phyloP scores from a whole-genome alignment of 2,329 filamentous ascomycete species.

The Tolypocladium tropicale region DNA sequence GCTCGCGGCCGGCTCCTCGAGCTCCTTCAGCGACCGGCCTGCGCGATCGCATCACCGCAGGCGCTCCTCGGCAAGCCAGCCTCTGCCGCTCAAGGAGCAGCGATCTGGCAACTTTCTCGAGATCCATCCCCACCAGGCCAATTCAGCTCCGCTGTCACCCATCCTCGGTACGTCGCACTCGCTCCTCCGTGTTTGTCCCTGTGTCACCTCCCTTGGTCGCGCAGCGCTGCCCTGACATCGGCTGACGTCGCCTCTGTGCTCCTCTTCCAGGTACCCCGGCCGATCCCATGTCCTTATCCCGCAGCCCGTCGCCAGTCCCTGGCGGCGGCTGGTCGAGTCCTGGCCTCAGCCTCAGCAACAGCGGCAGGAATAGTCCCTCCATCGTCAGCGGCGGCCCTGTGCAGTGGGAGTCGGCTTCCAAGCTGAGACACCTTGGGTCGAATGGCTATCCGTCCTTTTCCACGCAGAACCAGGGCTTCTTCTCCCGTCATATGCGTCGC shows the following conservation, averaged over 20 bases:
- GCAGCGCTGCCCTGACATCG: constrained; percentile 1
- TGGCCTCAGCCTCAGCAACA: constrained; percentile 63
- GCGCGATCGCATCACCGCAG: constrained; percentile 37
- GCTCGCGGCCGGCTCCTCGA: constrained; percentile 41
- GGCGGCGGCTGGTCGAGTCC: constrained; percentile 86
- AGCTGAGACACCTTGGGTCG: constrained; percentile 63
- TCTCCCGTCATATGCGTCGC: constrained; percentile 71
- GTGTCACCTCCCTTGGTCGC: neutral
- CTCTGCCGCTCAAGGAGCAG: constrained; percentile 17
- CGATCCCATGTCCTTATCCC: constrained; percentile 68
- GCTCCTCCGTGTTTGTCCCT: neutral
- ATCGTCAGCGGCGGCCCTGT: constrained; percentile 47
- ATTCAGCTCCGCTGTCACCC: constrained; percentile 33
- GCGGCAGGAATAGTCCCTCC: constrained; percentile 58
- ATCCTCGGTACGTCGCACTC: constrained; percentile 41
- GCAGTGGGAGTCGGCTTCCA: constrained; percentile 75
- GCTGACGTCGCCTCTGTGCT: constrained; percentile 2
- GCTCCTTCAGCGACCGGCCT: constrained; percentile 40
- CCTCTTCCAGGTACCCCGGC: constrained; percentile 39
- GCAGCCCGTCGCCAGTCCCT: constrained; percentile 75
- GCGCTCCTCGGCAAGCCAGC: constrained; percentile 32
- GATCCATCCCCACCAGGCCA: constrained; percentile 18
- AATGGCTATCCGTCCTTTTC: constrained; percentile 70
- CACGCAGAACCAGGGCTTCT: constrained; percentile 77
- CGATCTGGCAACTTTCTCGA: constrained; percentile 19